These are phyloP conservation scores for Colletotrichum sp. DNA, from an alignment of 2,329 filamentous ascomycete genomes.

Conservation along the genomic window DNA sequence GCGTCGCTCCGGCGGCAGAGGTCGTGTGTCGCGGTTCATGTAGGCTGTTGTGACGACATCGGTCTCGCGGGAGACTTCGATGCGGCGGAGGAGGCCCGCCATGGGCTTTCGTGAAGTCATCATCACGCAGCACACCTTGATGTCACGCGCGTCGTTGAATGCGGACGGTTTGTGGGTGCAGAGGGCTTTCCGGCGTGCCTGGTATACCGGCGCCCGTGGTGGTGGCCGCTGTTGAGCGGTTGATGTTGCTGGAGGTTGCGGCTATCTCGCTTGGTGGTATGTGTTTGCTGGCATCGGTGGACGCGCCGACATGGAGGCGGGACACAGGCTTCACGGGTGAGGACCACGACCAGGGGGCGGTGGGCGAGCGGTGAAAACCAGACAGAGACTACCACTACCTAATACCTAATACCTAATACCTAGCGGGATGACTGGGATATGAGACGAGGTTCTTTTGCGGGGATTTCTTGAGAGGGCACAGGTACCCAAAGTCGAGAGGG, in stretches of 20 bases:
- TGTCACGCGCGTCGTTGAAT: not conserved
- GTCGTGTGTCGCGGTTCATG: conserved; percentile 33
- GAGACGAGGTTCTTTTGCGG: not conserved
- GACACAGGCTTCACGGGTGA: not conserved
- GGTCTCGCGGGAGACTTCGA: conserved; percentile 28
- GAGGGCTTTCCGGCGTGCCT: not conserved
- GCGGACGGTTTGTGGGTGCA: not conserved
- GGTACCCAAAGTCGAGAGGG: not conserved
- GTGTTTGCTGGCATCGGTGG: not conserved
- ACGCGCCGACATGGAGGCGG: not conserved
- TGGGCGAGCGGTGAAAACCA: not conserved
- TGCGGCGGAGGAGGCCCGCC: conserved; percentile 14
- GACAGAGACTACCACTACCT: not conserved
- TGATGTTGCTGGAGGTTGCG: not conserved
- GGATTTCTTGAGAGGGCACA: not conserved
- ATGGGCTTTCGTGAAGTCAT: not conserved
- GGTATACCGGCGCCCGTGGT: not conserved
- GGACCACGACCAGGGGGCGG: not conserved
- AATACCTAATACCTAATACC: not conserved
- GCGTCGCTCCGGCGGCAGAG: conserved; percentile 30
- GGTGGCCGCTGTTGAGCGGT: not conserved
- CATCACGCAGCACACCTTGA: not conserved
- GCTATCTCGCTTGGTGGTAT: not conserved
- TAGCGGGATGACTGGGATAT: not conserved
- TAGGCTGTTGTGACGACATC: conserved; percentile 28